Conservation (phyloP, 2,329 filamentous ascomycete genomes). For the Cadophora sp. region DNA sequence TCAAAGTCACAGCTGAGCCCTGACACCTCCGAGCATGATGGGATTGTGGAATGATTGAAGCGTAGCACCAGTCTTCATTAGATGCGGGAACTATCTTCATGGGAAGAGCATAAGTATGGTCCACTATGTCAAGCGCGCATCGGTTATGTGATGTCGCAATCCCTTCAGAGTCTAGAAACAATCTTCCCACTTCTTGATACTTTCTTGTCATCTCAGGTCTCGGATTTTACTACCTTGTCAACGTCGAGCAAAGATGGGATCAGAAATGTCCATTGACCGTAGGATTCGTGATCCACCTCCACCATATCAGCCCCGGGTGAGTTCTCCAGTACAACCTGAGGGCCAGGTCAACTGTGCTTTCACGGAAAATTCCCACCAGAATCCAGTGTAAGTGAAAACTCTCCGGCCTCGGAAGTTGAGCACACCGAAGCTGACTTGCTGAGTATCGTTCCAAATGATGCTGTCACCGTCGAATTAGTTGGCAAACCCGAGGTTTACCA, state of each 20-base stretch:
- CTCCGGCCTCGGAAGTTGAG: not conserved
- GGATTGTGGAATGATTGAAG: not conserved
- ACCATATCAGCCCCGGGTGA: not conserved
- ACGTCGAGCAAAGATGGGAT: not conserved
- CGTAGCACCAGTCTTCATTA: not conserved
- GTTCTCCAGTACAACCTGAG: not conserved
- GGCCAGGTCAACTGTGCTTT: not conserved
- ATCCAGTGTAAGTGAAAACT: not conserved
- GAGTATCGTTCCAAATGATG: not conserved
- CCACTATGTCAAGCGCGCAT: not conserved
- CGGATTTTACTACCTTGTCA: not conserved
- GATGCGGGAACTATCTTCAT: not conserved
- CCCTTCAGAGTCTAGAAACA: not conserved
- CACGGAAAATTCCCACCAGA: not conserved
- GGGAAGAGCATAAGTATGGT: not conserved
- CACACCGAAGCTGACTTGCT: not conserved
- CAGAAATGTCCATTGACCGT: not conserved
- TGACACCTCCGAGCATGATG: not conserved
- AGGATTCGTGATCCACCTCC: not conserved
- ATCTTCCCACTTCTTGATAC: not conserved
- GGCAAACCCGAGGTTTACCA: not conserved
- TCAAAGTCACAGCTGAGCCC: not conserved
- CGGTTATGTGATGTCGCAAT: not conserved
- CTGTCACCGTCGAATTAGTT: not conserved
- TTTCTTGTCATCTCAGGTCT: not conserved